Conservation (phyloP, 345 rosid genomes). For the Noccaea caerulescens region DNA sequence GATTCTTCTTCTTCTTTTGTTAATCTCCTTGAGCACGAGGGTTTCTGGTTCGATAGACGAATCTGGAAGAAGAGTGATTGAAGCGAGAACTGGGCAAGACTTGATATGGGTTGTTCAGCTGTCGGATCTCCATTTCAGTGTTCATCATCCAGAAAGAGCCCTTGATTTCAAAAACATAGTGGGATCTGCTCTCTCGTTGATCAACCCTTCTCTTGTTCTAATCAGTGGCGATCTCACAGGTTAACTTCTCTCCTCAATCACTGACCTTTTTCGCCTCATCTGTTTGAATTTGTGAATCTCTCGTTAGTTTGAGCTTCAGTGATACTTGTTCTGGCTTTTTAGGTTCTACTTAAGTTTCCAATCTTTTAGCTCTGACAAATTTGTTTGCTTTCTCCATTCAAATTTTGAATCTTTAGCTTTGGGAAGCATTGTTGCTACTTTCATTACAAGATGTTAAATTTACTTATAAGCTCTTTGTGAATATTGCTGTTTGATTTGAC, state of each 20-base stretch:
- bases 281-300: neutral
- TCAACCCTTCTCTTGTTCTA: constrained; percentile 85
- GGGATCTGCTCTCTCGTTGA: constrained; percentile 72
- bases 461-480: constrained; percentile 10
- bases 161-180: constrained; percentile 59
- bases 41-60: constrained; percentile 37
- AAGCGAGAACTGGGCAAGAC: constrained; percentile 66
- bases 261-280: neutral
- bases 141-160: constrained; percentile 86
- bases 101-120: constrained; percentile 92
- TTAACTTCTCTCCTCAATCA: constrained; percentile 29
- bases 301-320: constrained; percentile 9
- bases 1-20: constrained; percentile 30
- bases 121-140: constrained; percentile 98
- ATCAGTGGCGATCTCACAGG: constrained; percentile 98
- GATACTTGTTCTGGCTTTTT: neutral
- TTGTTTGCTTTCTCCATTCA: constrained; percentile 5
- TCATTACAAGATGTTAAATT: constrained; percentile 20
- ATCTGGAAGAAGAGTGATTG: constrained; percentile 51
- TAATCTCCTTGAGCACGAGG: constrained; percentile 10
- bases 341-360: neutral
- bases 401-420: constrained; percentile 22
- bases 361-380: neutral
- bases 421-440: constrained; percentile 5
- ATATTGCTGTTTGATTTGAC: constrained; percentile 8